Evolutionary conservation across 345 rosid genomes (phyloP).

Genomic region (Euphorbia peplus): DNA sequence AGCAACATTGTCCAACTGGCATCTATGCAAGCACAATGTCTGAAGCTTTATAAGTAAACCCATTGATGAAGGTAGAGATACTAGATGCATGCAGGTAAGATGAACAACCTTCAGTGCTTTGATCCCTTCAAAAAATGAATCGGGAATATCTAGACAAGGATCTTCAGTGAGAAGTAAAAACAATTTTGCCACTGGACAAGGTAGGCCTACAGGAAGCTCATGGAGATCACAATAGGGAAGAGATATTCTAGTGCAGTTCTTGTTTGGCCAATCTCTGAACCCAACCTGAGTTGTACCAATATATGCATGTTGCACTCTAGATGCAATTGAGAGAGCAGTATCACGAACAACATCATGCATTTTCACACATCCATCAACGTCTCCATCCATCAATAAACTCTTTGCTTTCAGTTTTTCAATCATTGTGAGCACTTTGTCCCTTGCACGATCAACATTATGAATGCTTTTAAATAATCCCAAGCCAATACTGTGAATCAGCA

Average conservation of each 20-base stretch:
- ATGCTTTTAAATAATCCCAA: background rate
- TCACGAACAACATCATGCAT: conserved; percentile 1
- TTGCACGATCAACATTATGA: background rate
- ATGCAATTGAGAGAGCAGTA: conserved; percentile 1
- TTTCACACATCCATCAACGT: background rate
- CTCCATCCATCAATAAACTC: background rate
- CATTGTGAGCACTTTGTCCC: background rate
- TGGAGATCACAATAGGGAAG: background rate
- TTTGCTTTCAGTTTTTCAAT: background rate
- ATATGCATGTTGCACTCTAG: background rate
- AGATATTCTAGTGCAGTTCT: background rate
- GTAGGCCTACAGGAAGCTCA: conserved; percentile 2
- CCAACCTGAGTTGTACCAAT: background rate
- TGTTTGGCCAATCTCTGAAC: background rate
- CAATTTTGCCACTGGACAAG: background rate
- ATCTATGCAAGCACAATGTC: conserved; percentile 5
- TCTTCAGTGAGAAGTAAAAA: background rate
- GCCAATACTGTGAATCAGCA: background rate
- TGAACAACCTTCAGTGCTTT: conserved; percentile 10
- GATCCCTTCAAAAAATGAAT: background rate
- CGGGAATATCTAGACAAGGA: background rate
- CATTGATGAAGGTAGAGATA: conserved; percentile 6
- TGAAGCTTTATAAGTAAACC: background rate
- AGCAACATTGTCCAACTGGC: background rate
- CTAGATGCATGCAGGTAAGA: background rate